These are phyloP conservation scores for Aspergillus funiculosus DNA, from an alignment of 495 filamentous ascomycete genomes.

Conservation along the genomic window DNA sequence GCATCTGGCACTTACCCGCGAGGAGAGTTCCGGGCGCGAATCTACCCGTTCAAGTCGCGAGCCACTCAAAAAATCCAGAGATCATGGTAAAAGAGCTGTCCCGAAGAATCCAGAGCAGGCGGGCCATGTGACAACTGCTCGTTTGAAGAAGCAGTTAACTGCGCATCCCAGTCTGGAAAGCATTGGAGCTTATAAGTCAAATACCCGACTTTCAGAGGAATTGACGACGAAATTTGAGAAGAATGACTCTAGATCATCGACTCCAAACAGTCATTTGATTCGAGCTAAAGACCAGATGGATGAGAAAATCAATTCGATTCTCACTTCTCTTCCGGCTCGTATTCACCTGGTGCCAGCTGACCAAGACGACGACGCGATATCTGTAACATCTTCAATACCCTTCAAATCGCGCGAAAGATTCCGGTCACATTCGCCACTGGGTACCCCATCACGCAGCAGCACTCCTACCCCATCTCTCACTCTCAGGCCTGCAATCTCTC, in stretches of 20 bases:
- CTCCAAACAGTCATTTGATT: constrained; percentile 27
- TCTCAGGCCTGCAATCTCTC: constrained; percentile 55
- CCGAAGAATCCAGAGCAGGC: too few species aligned
- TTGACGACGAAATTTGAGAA: constrained; percentile 9
- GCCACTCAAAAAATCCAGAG: constrained; percentile 11
- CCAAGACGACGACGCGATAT: constrained; percentile 30
- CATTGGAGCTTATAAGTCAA: constrained; percentile 29
- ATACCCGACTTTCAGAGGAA: neutral
- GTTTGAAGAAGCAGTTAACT: constrained; percentile 30
- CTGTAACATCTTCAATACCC: constrained; percentile 37
- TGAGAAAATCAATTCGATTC: constrained; percentile 76
- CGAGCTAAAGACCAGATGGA: constrained; percentile 66
- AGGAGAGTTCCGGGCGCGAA: constrained; percentile 8
- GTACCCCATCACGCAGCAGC: constrained; percentile 31
- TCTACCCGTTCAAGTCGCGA: neutral
- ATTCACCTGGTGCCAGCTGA: constrained; percentile 62
- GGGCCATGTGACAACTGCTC: constrained; percentile 23
- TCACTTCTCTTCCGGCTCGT: constrained; percentile 70
- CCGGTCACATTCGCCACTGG: constrained; percentile 35
- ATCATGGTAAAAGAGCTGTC: too few species aligned
- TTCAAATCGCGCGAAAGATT: constrained; percentile 28
- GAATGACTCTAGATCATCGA: constrained; percentile 29
- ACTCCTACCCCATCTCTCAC: constrained; percentile 64
- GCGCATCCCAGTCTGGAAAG: constrained; percentile 38
- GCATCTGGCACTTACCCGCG: constrained; percentile 19